Conservation (phyloP, 345 rosid species). For the Salix udensis region DNA sequence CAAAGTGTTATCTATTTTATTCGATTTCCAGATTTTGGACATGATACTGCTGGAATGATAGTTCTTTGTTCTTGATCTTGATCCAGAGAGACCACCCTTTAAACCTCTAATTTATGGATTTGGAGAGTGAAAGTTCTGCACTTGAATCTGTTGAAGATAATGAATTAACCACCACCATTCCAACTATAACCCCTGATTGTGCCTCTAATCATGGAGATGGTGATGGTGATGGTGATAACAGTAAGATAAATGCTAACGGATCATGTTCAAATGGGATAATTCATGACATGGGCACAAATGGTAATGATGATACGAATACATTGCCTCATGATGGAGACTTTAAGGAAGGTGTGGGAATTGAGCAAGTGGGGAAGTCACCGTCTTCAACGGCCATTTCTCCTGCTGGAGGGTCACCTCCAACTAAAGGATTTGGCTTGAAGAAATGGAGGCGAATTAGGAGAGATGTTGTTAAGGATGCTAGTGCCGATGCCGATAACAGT, state of each 20-base stretch:
- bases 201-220: background rate
- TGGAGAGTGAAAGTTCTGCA: slow-evolving; percentile 36
- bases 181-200: background rate
- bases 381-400: slow-evolving; percentile 23
- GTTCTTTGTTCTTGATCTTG: slow-evolving; percentile 54
- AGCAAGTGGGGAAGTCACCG: slow-evolving; percentile 12
- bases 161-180: slow-evolving; percentile 19
- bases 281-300: slow-evolving; percentile 19
- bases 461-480: slow-evolving; percentile 47
- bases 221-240: background rate
- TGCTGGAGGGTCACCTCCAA: slow-evolving; percentile 29
- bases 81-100: slow-evolving; percentile 24
- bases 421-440: slow-evolving; percentile 68
- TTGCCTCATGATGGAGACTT: slow-evolving; percentile 11
- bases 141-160: slow-evolving; percentile 54
- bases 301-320: slow-evolving; percentile 6
- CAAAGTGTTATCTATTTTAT: background rate
- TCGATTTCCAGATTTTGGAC: slow-evolving; percentile 23
- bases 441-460: slow-evolving; percentile 81
- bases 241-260: slow-evolving; percentile 34
- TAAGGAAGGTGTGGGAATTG: slow-evolving; percentile 18
- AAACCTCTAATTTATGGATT: slow-evolving; percentile 34
- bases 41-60: slow-evolving; percentile 48
- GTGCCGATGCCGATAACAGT: slow-evolving; percentile 35
- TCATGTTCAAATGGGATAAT: slow-evolving; percentile 25